Evolutionary conservation across 345 rosid species (phyloP), one percentile per base, ranked within the genome.

Genomic region (Salix exigua): DNA sequence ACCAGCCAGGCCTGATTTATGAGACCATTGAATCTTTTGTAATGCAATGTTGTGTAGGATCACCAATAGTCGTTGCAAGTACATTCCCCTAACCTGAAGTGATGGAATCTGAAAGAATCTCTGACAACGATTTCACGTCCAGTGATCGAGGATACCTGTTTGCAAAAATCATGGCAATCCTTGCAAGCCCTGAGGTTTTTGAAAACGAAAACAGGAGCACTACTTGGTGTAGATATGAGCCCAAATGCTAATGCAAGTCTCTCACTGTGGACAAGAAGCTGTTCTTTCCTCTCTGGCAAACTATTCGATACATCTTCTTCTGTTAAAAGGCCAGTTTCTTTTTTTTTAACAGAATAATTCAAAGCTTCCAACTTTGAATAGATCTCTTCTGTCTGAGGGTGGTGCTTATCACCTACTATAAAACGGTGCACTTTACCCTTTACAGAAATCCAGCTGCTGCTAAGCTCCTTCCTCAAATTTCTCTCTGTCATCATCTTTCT

Each of bases 41-140:
- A 6, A 42, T 25, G n/a, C 26, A 33, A 51, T 46, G 30, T 19
- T 30, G 46, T 7, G n/a, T 7, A 30, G 70, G 35, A 73, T 86
- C 88, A 92, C 96, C 96, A 88, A 70, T 86, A 91, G 73, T 87
- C 92, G n/a, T 87, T 78, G 86, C 97, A 92, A 72, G 96, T 89
- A 72, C 97, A 92, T 72, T 86, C 72, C 55, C 91, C 92, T 21
- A 66, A 79, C 78, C 84, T 88, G 73, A 92, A 89, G 77, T 91
- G 92, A 83, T 88, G 96, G 84, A 89, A 92, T 72, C 91, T 90
- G 75, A 85, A 76, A 11, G 92, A 85, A 77, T 91, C 94, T 81
- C 94, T 83, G 62, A 91, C 81, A 9, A 86, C 73, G 37, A 90
- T 87, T 77, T 87, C 82, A 13, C 87, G 90, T 17, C 87, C 82